Evolutionary conservation across 2,329 filamentous ascomycete species (phyloP).

Genomic region (Trichoderma breve): DNA sequence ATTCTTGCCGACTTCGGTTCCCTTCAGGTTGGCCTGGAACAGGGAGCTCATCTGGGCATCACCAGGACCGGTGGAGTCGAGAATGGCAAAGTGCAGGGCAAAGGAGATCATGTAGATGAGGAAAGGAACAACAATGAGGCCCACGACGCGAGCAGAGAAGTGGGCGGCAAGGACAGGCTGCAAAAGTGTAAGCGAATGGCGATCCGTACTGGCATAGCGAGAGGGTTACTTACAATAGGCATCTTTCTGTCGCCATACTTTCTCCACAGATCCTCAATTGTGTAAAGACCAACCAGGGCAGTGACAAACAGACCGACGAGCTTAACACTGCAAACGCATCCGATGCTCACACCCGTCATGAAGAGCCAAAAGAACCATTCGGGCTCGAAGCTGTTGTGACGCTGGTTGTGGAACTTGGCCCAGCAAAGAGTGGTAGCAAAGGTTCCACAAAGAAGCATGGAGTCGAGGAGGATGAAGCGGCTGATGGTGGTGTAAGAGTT

Average conservation of each 20-base stretch:
- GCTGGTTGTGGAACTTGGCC: slow-evolving; percentile 91
- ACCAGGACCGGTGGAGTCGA: slow-evolving; percentile 90
- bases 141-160: slow-evolving; percentile 73
- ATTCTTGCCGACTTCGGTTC: slow-evolving; percentile 90
- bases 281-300: slow-evolving; percentile 92
- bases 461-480: slow-evolving; percentile 95
- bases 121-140: slow-evolving; percentile 84
- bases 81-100: slow-evolving; percentile 87
- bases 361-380: slow-evolving; percentile 96
- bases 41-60: slow-evolving; percentile 99
- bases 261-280: slow-evolving; percentile 93
- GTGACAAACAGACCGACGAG: slow-evolving; percentile 97
- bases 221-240: slow-evolving; percentile 61
- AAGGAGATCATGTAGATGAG: slow-evolving; percentile 96
- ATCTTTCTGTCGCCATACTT: slow-evolving; percentile 96
- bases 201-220: not conserved
- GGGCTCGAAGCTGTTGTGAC: slow-evolving; percentile 77
- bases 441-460: slow-evolving; percentile 98
- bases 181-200: not conserved
- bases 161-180: slow-evolving; percentile 70
- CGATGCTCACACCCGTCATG: slow-evolving; percentile 91
- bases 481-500: slow-evolving; percentile 99
- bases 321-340: slow-evolving; percentile 97
- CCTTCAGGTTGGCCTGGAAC: slow-evolving; percentile 94
- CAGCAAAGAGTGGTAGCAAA: slow-evolving; percentile 96